These are phyloP conservation scores for Prunus yedoensis DNA, from an alignment of 331 rosid genomes.

Conservation along the genomic window DNA sequence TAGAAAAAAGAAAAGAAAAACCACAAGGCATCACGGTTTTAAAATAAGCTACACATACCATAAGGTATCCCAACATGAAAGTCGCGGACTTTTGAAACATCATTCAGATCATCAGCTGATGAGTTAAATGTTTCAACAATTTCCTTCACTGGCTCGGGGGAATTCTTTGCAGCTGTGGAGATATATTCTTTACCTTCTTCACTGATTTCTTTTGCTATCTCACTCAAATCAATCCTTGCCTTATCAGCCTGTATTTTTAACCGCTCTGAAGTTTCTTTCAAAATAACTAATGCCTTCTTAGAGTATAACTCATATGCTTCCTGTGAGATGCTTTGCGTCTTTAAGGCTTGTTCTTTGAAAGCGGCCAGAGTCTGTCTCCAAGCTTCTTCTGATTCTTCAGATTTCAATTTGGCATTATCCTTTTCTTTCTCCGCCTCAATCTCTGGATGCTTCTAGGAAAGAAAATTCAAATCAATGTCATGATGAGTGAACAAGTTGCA, in stretches of 20 bases:
- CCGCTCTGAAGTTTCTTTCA: slow-evolving; percentile 69
- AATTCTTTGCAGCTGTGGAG: slow-evolving; percentile 59
- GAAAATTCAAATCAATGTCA: slow-evolving; percentile 4
- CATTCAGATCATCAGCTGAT: slow-evolving; percentile 57
- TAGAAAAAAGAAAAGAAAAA: background rate
- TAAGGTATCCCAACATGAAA: slow-evolving; percentile 90
- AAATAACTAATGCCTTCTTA: slow-evolving; percentile 64
- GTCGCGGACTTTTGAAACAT: slow-evolving; percentile 60
- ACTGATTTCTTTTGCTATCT: slow-evolving; percentile 61
- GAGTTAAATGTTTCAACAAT: slow-evolving; percentile 67
- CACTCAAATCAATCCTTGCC: slow-evolving; percentile 63
- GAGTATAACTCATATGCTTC: slow-evolving; percentile 84
- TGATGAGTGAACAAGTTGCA: background rate
- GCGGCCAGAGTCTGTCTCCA: slow-evolving; percentile 73
- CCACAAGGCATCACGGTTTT: background rate
- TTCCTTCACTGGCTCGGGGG: slow-evolving; percentile 80
- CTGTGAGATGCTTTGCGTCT: slow-evolving; percentile 66
- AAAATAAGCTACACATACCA: slow-evolving; percentile 49
- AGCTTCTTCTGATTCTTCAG: slow-evolving; percentile 71
- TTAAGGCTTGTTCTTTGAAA: slow-evolving; percentile 81
- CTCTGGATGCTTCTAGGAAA: slow-evolving; percentile 45
- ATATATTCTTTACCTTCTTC: slow-evolving; percentile 76
- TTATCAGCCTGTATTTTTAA: slow-evolving; percentile 79
- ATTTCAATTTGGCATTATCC: slow-evolving; percentile 32
- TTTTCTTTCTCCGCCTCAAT: slow-evolving; percentile 53